Conservation (phyloP, 2,329 filamentous ascomycete genomes). For the Westerdykella sp. region DNA sequence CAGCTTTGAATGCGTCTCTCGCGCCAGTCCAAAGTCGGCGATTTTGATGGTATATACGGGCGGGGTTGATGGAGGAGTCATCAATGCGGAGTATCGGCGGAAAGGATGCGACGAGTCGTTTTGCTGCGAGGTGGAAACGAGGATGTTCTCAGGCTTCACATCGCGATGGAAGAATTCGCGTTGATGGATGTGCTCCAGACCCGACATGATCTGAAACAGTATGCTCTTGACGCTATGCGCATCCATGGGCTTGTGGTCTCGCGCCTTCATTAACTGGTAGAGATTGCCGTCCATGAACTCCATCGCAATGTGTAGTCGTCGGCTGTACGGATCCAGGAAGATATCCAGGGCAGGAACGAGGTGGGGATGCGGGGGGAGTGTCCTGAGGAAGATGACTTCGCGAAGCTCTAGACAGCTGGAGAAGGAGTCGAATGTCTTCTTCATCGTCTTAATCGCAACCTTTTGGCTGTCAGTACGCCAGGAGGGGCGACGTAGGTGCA, state of each 20-base stretch:
- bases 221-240: conserved; percentile 94
- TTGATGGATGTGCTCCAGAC: conserved; percentile 93
- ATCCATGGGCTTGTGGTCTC: conserved; percentile 91
- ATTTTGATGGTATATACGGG: conserved; percentile 96
- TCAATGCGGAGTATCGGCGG: conserved; percentile 83
- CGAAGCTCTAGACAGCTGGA: conserved; percentile 83
- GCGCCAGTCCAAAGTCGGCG: conserved; percentile 93
- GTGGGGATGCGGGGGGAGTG: conserved; percentile 79
- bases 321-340: conserved; percentile 91
- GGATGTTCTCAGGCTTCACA: conserved; percentile 98
- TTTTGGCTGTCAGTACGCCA: conserved; percentile 46
- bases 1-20: conserved; percentile 92
- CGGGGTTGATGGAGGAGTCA: conserved; percentile 91
- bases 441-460: conserved; percentile 99
- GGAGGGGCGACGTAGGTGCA: conserved; percentile 2
- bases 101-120: conserved; percentile 80
- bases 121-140: conserved; percentile 83
- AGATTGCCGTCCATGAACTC: conserved; percentile 99
- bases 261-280: conserved; percentile 97
- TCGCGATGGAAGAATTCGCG: conserved; percentile 98
- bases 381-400: conserved; percentile 93
- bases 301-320: conserved; percentile 97
- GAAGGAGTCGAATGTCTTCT: conserved; percentile 96
- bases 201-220: conserved; percentile 91
- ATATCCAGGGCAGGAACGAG: conserved; percentile 97